Conservation (phyloP, 2,329 filamentous ascomycete genomes). For the Cordyceps pruinosa region DNA sequence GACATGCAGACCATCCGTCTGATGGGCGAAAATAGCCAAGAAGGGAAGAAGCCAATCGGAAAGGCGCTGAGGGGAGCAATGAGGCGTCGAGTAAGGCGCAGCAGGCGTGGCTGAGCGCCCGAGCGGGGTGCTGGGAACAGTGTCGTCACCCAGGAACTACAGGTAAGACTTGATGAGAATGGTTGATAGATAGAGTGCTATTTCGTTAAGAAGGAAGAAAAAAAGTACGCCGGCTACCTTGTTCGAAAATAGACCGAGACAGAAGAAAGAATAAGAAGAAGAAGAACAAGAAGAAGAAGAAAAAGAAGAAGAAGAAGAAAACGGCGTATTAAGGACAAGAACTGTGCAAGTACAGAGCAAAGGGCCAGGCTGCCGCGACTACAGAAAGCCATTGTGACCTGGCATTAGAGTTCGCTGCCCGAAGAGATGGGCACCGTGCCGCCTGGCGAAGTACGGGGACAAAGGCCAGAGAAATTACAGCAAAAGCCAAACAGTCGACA, state of each 20-base stretch:
- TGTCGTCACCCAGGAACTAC: background rate
- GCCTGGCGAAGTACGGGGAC: background rate
- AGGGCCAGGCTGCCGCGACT: no score
- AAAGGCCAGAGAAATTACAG: background rate
- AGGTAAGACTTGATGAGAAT: no score
- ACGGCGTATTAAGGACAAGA: no score
- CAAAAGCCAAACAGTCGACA: background rate
- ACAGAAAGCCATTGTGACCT: background rate
- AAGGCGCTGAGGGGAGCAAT: background rate
- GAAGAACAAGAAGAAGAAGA: no score
- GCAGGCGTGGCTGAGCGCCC: background rate
- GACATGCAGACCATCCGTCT: background rate
- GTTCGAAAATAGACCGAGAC: no score
- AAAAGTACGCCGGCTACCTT: no score
- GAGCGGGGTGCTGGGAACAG: background rate
- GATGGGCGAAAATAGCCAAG: no score
- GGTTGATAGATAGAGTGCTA: no score
- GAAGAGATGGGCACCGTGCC: slow-evolving; percentile 1
- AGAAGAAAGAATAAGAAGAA: no score
- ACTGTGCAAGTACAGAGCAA: no score
- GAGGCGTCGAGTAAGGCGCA: slow-evolving; percentile 3
- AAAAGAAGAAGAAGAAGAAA: no score
- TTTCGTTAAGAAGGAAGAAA: no score
- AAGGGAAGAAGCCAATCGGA: background rate
- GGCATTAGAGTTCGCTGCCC: background rate